Evolutionary conservation across 2,329 filamentous ascomycete genomes (phyloP).

Genomic region (Colletotrichum incanum): DNA sequence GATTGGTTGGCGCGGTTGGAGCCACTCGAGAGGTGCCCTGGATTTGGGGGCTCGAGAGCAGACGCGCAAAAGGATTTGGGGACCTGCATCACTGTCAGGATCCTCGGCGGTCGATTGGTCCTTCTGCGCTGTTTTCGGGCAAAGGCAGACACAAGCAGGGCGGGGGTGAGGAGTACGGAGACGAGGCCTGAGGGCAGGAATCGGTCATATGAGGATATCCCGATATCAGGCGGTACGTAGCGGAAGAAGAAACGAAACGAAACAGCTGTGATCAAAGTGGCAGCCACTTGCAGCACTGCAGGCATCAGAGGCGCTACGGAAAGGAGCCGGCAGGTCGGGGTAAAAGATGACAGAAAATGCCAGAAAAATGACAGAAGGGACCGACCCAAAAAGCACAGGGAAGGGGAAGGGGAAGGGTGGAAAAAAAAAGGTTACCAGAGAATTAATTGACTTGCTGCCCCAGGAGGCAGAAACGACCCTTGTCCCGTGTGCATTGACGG

Average conservation of each 20-base stretch:
- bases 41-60: neutral
- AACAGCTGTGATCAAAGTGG: slow-evolving; percentile 25
- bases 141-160: neutral
- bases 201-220: slow-evolving; percentile 5
- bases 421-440: no score
- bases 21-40: neutral
- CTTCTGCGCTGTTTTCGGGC: neutral
- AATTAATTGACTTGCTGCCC: neutral
- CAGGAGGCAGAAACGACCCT: slow-evolving; percentile 6
- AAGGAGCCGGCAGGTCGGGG: slow-evolving; percentile 36
- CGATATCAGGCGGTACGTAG: slow-evolving; percentile 5
- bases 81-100: neutral
- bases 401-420: neutral
- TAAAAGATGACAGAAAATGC: slow-evolving; percentile 29
- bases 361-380: slow-evolving; percentile 2
- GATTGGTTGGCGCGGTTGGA: neutral
- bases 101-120: neutral
- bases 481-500: neutral
- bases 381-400: neutral
- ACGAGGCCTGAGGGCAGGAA: neutral
- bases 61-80: neutral
- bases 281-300: slow-evolving; percentile 9
- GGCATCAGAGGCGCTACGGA: slow-evolving; percentile 31
- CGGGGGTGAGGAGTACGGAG: neutral
- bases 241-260: slow-evolving; percentile 39